A percentile compares a stretch with the other conserved stretches of the same genome.
phyloP scores from a whole-genome alignment of 805 yeast species.

The Jamesozyma rosinii region DNA sequence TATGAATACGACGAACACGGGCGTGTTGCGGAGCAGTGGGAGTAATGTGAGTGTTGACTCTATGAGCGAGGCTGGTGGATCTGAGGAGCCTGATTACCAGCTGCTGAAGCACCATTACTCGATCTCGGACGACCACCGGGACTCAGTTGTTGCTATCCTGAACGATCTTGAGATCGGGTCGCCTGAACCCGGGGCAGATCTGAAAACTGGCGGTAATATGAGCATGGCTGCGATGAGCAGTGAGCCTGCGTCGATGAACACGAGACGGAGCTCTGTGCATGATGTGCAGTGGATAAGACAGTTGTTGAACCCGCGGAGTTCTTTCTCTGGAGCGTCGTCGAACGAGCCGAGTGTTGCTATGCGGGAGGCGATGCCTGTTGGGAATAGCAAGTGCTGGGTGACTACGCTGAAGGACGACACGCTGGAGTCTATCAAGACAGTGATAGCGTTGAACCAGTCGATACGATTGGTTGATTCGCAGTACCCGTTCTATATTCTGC shows the following conservation, averaged over 20 bases:
- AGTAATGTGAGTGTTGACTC: neutral
- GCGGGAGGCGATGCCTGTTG: too few species aligned
- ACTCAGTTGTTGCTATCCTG: conserved; percentile 17
- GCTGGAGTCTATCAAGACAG: conserved; percentile 15
- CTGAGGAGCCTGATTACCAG: conserved; percentile 13
- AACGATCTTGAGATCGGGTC: conserved; percentile 13
- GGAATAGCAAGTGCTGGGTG: conserved; percentile 20
- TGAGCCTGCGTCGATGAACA: neutral
- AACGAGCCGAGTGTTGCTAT: conserved; percentile 12
- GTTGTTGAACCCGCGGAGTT: conserved; percentile 29
- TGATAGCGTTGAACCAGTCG: conserved; percentile 22
- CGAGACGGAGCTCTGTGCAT: conserved; percentile 25
- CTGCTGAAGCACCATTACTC: conserved; percentile 24
- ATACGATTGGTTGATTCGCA: conserved; percentile 16
- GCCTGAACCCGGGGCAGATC: conserved; percentile 1
- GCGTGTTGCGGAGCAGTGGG: too few species aligned
- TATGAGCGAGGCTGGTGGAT: neutral
- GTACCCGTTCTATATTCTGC: conserved; percentile 20
- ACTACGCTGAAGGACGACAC: conserved; percentile 20
- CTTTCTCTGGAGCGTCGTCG: conserved; percentile 25
- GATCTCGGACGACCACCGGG: conserved; percentile 18
- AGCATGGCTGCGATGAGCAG: neutral
- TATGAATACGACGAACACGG: too few species aligned
- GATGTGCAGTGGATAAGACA: conserved; percentile 29
- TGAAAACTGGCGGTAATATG: neutral